Conservation (phyloP, 225 moss, liverwort and hornwort species). For the Rhytidiadelphus loreus region DNA sequence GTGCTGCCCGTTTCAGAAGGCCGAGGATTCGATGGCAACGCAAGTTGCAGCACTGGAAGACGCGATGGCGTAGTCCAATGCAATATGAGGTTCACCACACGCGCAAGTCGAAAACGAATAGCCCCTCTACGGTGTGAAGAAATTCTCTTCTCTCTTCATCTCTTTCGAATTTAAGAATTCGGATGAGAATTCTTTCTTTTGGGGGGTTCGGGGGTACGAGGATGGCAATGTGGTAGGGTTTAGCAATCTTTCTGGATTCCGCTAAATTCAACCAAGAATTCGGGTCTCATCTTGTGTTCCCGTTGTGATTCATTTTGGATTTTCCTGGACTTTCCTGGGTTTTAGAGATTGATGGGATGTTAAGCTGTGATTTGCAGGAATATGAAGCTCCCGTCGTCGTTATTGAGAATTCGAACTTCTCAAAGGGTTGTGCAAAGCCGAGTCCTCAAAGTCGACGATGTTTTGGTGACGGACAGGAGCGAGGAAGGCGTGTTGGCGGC, state of each 20-base stretch:
- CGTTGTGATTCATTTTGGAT: too few species aligned
- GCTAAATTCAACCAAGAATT: neutral
- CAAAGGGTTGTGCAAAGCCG: neutral
- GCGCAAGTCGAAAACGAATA: neutral
- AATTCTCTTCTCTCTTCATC: neutral
- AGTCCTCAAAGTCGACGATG: constrained; percentile 23
- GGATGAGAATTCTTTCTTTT: neutral
- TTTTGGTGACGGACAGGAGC: constrained; percentile 42
- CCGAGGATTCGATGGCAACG: neutral
- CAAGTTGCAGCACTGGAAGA: neutral
- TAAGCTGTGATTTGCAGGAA: neutral
- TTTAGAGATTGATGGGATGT: neutral
- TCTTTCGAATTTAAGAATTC: neutral
- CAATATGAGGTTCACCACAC: neutral
- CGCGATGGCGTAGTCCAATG: neutral
- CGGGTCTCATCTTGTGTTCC: neutral
- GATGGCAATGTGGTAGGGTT: constrained; percentile 6
- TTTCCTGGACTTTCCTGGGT: neutral
- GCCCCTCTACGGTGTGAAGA: constrained; percentile 9
- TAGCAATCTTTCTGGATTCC: neutral
- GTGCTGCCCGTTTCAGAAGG: constrained; percentile 6
- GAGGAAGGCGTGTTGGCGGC: constrained; percentile 39
- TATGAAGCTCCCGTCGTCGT: neutral
- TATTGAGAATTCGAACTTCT: neutral
- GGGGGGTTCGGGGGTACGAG: neutral